phyloP scores from a whole-genome alignment of 345 rosid species.

The Euphorbia lathyris region DNA sequence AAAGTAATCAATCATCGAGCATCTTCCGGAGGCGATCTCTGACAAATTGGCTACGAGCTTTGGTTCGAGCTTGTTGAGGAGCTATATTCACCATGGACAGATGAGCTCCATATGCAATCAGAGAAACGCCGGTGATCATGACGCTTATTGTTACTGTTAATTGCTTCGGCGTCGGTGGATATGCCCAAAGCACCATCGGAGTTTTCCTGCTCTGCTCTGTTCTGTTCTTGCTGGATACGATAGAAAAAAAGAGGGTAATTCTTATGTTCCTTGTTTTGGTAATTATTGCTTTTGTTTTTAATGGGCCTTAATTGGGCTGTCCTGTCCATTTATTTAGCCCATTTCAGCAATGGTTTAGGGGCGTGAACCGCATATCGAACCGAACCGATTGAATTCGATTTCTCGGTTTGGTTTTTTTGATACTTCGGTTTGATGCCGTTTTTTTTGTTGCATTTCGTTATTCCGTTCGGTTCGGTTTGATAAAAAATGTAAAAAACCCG shows the following conservation, averaged over 20 bases:
- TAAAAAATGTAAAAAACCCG: too few relatives aligned
- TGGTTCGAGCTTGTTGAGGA: constrained; percentile 70
- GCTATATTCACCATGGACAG: constrained; percentile 54
- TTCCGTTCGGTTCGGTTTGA: too few relatives aligned
- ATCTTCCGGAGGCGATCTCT: constrained; percentile 59
- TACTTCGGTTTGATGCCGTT: too few relatives aligned
- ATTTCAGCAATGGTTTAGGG: too few relatives aligned
- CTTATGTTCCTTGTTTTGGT: too few relatives aligned
- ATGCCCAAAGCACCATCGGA: constrained; percentile 51
- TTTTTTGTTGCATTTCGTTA: too few relatives aligned
- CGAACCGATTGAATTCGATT: too few relatives aligned
- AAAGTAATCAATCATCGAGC: constrained; percentile 42
- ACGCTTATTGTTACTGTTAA: constrained; percentile 39
- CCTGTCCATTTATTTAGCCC: too few relatives aligned
- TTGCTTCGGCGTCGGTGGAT: constrained; percentile 68
- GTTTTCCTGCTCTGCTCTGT: background rate
- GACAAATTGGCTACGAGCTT: constrained; percentile 59
- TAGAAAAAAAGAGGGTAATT: background rate
- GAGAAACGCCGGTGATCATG: constrained; percentile 45
- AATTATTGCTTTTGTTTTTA: too few relatives aligned
- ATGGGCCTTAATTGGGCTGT: constrained; percentile 4
- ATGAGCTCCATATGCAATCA: constrained; percentile 54
- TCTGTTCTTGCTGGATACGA: background rate
- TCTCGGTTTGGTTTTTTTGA: too few relatives aligned
- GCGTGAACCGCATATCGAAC: too few relatives aligned